Evolutionary conservation across 148 eudicot genomes (phyloP).

Genomic region (Cornus florida): DNA sequence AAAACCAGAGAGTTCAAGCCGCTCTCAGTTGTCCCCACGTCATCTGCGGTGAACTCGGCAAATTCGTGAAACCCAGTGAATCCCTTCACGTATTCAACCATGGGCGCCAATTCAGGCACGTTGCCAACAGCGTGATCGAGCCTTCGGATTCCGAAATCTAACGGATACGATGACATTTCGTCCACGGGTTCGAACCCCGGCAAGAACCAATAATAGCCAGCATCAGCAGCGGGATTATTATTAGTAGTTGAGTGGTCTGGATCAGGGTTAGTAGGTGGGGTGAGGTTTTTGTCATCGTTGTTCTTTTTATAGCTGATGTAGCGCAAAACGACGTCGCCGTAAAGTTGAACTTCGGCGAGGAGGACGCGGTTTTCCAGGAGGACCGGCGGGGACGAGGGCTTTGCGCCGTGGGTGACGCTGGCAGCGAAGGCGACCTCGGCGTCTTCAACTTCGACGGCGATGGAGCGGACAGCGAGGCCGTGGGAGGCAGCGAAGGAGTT

Average conservation of each 20-base stretch:
- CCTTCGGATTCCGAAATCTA: constrained; percentile 70
- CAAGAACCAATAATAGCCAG: constrained; percentile 33
- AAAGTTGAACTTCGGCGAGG: constrained; percentile 65
- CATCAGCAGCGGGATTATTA: neutral
- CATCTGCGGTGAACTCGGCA: constrained; percentile 83
- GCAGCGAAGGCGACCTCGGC: constrained; percentile 48
- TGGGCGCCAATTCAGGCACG: constrained; percentile 60
- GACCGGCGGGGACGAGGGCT: constrained; percentile 38
- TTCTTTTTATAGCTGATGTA: constrained; percentile 50
- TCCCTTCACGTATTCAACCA: constrained; percentile 54
- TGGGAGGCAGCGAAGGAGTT: constrained; percentile 51
- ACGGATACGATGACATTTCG: constrained; percentile 28
- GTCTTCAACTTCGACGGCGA: constrained; percentile 69
- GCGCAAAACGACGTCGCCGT: constrained; percentile 79
- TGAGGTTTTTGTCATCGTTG: no score
- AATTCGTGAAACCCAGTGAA: constrained; percentile 95
- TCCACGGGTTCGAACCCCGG: constrained; percentile 67
- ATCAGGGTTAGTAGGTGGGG: no score
- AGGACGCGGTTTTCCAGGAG: constrained; percentile 18
- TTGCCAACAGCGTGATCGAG: constrained; percentile 92
- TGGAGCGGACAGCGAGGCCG: constrained; percentile 75
- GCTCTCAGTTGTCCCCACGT: constrained; percentile 89
- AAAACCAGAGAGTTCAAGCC: constrained; percentile 83
- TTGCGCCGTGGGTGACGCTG: constrained; percentile 64
- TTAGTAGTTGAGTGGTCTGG: neutral